Conservation (phyloP, 768 basidiomycete genomes). For the Wakefieldia striispora region DNA sequence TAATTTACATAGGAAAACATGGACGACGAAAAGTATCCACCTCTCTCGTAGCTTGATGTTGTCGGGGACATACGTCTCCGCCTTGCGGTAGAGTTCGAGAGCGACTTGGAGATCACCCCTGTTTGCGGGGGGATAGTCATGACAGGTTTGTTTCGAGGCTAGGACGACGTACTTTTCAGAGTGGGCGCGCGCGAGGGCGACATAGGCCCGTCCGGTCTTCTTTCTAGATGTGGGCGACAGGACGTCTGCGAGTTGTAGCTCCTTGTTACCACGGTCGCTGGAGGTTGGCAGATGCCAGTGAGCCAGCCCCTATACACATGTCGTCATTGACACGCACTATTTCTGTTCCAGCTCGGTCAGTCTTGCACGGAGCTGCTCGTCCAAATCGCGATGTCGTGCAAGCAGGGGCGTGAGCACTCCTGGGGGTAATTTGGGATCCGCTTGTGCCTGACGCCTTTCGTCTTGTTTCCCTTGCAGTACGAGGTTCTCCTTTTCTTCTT, state of each 20-base stretch:
- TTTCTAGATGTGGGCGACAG: conserved; percentile 75
- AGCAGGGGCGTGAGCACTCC: conserved; percentile 60
- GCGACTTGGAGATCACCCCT: conserved; percentile 83
- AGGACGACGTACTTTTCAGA: conserved; percentile 65
- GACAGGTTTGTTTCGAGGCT: too few relatives aligned
- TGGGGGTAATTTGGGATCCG: conserved; percentile 21
- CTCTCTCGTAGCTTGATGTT: conserved; percentile 84
- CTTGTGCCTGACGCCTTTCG: conserved; percentile 6
- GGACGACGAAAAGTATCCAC: conserved; percentile 73
- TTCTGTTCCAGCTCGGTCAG: conserved; percentile 70
- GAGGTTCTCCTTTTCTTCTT: conserved; percentile 30
- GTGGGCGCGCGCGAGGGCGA: conserved; percentile 77
- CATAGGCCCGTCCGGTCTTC: conserved; percentile 80
- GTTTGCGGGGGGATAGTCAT: neutral
- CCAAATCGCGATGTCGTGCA: conserved; percentile 64
- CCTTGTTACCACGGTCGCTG: conserved; percentile 63
- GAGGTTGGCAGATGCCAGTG: neutral
- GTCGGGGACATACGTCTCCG: conserved; percentile 80
- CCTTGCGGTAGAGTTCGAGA: conserved; percentile 78
- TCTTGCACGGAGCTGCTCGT: conserved; percentile 61
- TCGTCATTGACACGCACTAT: conserved; percentile 49
- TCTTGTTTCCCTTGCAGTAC: conserved; percentile 13
- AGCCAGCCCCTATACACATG: conserved; percentile 18
- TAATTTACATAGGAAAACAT: conserved; percentile 60
- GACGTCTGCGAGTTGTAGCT: conserved; percentile 56